Conservation (phyloP, 2,329 filamentous ascomycete species). For the Fusarium nodosum region DNA sequence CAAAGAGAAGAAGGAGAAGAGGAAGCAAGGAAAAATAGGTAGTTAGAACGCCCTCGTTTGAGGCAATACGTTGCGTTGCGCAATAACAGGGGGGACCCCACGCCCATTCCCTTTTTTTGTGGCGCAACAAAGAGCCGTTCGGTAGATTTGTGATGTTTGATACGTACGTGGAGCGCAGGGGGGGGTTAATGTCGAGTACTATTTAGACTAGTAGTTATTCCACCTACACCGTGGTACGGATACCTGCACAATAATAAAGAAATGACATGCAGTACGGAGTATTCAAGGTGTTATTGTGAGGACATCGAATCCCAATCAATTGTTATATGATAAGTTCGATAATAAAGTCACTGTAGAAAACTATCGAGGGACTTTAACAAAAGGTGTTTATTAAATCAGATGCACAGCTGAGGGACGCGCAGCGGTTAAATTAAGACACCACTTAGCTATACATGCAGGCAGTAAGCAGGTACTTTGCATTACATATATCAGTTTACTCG, state of each 20-base stretch:
- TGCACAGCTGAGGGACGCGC: conserved; percentile 18
- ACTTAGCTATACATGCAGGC: neutral
- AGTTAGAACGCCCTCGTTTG: conserved; percentile 27
- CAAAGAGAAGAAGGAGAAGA: conserved; percentile 2
- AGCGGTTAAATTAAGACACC: conserved; percentile 4
- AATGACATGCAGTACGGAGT: neutral
- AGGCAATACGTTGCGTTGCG: conserved; percentile 32
- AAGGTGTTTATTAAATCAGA: conserved; percentile 11
- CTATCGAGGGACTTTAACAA: conserved; percentile 1
- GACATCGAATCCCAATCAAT: neutral
- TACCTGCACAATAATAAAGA: neutral
- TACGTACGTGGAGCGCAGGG: conserved; percentile 26
- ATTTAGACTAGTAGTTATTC: neutral
- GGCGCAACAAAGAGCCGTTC: conserved; percentile 28
- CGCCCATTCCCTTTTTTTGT: conserved; percentile 40
- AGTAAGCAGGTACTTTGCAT: conserved; percentile 12
- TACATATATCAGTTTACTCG: neutral
- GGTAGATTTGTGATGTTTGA: conserved; percentile 23
- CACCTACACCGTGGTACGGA: neutral
- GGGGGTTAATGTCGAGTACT: conserved; percentile 5
- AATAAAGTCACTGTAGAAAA: conserved; percentile 24
- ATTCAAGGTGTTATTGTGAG: neutral
- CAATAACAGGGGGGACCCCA: conserved; percentile 39
- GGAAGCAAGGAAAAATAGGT: conserved; percentile 11
- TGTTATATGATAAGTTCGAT: conserved; percentile 5